Evolutionary conservation across 495 filamentous ascomycete species (phyloP), one percentile per base, ranked within the genome.

Genomic region (Pyrenula massariospora): DNA sequence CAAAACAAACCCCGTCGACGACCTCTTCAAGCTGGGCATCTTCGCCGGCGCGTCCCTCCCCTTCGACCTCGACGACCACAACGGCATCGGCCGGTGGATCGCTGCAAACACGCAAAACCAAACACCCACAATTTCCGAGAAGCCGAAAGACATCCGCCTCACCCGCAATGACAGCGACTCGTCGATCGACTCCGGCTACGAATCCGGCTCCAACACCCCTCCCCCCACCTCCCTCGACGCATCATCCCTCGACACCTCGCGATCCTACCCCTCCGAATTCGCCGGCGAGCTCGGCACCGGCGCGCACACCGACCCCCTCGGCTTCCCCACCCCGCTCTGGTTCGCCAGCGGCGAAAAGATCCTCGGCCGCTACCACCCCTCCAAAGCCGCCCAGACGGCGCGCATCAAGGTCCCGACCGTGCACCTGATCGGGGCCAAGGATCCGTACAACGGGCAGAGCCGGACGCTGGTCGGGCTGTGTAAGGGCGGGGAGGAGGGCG

Each of bases 1-100:
- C 64, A 3, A 49, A 56, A 19, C 36, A 23, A 20, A 56, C 10
- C 8, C 31, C 15, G 53, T 60, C 15, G 62, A 56, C 54, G 50
- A 63, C 15, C 57, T 64, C n/a, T 50, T 66, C 25, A 58, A 54
- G 56, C 62, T 66, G 22, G 64, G 54, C 1, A 58, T 66, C 47
- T 64, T 66, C 57, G 57, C 24, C 24, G 62, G 60, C 0, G 2
- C 54, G 2, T 24, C 54, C 2, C 25, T 53, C 1, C 56, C 58
- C 19, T 50, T 58, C 12, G 24, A 60, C 2, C 23, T 54, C 3
- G 56, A 64, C 23, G 31, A 42, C 15, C 24, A 11, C 25, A 19
- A 23, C 59, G 58, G 42, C 21, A 56, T 20, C 48, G 50, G 15
- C 1, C 12, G 8, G 2, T 63, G 3, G 24, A 53, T 15, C 55